Conservation (phyloP, 495 filamentous ascomycete genomes). For the Astrothelium macrocarpum region DNA sequence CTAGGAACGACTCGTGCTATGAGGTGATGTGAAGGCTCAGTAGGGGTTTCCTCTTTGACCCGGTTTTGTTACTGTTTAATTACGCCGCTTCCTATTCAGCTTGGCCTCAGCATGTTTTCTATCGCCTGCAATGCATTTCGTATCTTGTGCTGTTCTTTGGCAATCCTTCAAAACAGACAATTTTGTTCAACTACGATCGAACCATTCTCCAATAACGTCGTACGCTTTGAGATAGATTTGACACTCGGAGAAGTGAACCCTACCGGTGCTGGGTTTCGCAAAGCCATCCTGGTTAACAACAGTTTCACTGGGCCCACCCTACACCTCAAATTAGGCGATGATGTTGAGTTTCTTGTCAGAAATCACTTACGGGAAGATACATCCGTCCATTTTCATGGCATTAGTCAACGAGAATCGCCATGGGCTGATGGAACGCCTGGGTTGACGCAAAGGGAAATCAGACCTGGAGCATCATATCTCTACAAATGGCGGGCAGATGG, state of each 20-base stretch:
- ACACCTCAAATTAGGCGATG: neutral
- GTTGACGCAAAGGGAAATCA: neutral
- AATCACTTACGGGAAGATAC: constrained; percentile 5
- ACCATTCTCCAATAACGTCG: neutral
- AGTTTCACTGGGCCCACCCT: constrained; percentile 8
- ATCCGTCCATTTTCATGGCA: constrained; percentile 10
- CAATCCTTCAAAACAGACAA: neutral
- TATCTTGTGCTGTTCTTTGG: constrained; percentile 2
- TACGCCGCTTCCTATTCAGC: neutral
- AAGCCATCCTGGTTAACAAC: constrained; percentile 2
- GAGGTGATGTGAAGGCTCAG: too few species aligned
- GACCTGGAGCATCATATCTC: constrained; percentile 6
- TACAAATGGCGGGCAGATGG: constrained; percentile 9
- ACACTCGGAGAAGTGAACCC: constrained; percentile 2
- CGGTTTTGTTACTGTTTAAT: neutral
- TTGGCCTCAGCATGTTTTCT: neutral
- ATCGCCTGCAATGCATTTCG: neutral
- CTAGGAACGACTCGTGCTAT: too few species aligned
- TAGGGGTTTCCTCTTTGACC: too few species aligned
- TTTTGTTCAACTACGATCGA: neutral
- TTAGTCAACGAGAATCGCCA: constrained; percentile 1
- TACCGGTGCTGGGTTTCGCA: constrained; percentile 1
- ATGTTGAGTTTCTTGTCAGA: constrained; percentile 5
- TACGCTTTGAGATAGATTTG: neutral
- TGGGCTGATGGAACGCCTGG: constrained; percentile 8